A percentile compares a stretch with the other conserved stretches of the same genome.
These are phyloP conservation scores for Rubia tinctorum DNA, from an alignment of 305 asterid species.

Conservation along the genomic window DNA sequence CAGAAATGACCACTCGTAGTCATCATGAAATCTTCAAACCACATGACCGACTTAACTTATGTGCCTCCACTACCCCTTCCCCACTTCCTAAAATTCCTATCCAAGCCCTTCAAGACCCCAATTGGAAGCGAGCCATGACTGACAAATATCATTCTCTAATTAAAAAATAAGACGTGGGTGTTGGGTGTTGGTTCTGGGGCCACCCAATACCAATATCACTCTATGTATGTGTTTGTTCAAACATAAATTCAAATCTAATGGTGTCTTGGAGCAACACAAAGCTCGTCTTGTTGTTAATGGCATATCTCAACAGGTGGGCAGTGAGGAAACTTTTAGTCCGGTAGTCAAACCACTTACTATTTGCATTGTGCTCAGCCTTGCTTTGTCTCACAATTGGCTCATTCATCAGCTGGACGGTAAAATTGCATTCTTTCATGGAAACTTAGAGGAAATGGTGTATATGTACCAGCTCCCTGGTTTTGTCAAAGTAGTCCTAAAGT, in stretches of 20 bases:
- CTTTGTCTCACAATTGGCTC: not conserved
- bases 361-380: not conserved
- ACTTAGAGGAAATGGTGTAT: too few species aligned
- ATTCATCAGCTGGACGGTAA: not conserved
- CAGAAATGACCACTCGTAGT: not conserved
- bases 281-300: not conserved
- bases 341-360: not conserved
- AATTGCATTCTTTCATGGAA: too few species aligned
- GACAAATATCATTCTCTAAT: not conserved
- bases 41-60: too few species aligned
- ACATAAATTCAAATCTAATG: not conserved
- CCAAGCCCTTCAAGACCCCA: not conserved
- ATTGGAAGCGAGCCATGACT: not conserved
- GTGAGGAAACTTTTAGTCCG: not conserved
- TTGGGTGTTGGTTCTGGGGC: not conserved
- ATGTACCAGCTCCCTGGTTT: too few species aligned
- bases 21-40: not conserved
- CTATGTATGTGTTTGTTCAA: not conserved
- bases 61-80: not conserved
- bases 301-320: not conserved
- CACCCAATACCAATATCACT: not conserved
- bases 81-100: too few species aligned
- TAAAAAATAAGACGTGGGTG: not conserved
- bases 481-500: too few species aligned
- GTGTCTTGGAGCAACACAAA: not conserved